Evolutionary conservation across 306 rosid genomes (phyloP), one percentile per base, ranked within the genome.

Genomic region (Lithocarpus polystachyus): DNA sequence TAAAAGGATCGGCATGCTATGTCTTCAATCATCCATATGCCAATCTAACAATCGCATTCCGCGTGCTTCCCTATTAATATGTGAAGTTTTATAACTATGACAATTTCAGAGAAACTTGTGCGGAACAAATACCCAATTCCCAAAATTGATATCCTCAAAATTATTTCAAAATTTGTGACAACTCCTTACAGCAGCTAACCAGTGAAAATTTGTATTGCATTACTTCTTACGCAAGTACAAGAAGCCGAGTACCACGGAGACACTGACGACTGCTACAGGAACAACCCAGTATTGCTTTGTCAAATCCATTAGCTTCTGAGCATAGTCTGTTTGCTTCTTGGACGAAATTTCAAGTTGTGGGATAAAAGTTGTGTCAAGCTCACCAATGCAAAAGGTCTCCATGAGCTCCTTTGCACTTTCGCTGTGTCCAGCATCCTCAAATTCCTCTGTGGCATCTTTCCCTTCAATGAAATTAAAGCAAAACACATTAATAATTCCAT

Each of bases 391-490:
- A 81, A 84, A 91, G 57, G 81, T 61, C 82, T 86, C 84, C 97
- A 94, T 81, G 54, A 86, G 89, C 73, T 91, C 95, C 85, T 79
- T 92, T 18, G 99, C 92, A 4, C 24, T 68, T 77, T 88, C 74
- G 86, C 97, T 91, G 80, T 94, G 99, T 48, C 99, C 99, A 13
- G 87, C 97, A 86, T 94, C 99, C 87, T 94, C 99, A 85, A 94
- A 94, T 45, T 94, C 99, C 1, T 94, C 92, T 1, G 95, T 87
- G 61, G 97, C 99, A 72, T 92, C 97, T 81, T 71, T 90, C 71
- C 97, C 98, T 94, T 74, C 28, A 79, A 45, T 53, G 18, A 33
- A 64, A 81, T 71, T 10, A 64, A 79, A 64, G 75, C 48, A 83
- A 43, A 52, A 73, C 71, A 54, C 61, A 55, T 73, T 76, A 78